These are phyloP conservation scores for Candida tibetensis DNA, from an alignment of 805 yeast genomes.

Conservation along the genomic window DNA sequence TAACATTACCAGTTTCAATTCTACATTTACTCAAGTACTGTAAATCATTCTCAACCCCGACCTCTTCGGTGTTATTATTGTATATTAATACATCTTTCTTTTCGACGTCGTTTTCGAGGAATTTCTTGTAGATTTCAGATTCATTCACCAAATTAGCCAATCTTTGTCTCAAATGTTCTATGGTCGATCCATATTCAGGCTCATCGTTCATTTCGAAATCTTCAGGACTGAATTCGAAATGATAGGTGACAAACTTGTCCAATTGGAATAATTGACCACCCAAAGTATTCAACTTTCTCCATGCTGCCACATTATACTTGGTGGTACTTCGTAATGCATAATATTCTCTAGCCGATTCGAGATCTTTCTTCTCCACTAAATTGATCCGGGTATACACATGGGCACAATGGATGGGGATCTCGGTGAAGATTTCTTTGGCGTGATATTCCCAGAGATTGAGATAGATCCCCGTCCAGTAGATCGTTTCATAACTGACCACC, in stretches of 20 bases:
- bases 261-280: conserved; percentile 18
- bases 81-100: conserved; percentile 22
- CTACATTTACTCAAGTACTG: conserved; percentile 35
- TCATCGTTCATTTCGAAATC: conserved; percentile 61
- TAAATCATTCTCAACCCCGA: conserved; percentile 18
- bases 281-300: conserved; percentile 17
- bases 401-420: conserved; percentile 76
- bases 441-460: conserved; percentile 47
- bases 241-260: conserved; percentile 46
- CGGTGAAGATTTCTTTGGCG: conserved; percentile 62
- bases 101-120: conserved; percentile 8
- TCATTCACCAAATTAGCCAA: conserved; percentile 53
- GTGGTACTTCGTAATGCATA: conserved; percentile 26
- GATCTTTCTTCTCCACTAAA: conserved; percentile 21
- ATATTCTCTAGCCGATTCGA: conserved; percentile 22
- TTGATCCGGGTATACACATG: conserved; percentile 60
- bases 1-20: conserved; percentile 43
- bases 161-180: conserved; percentile 59
- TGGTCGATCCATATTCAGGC: conserved; percentile 67
- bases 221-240: conserved; percentile 78
- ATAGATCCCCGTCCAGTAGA: conserved; percentile 44
- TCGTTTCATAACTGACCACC: conserved; percentile 34
- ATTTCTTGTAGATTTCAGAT: conserved; percentile 26
- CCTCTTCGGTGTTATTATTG: conserved; percentile 28
- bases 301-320: conserved; percentile 23